Percentiles rank a stretch among this genome's conserved stretches.
Evolutionary conservation across 768 basidiomycete species (phyloP).

Genomic region (Lactarius evosmus): DNA sequence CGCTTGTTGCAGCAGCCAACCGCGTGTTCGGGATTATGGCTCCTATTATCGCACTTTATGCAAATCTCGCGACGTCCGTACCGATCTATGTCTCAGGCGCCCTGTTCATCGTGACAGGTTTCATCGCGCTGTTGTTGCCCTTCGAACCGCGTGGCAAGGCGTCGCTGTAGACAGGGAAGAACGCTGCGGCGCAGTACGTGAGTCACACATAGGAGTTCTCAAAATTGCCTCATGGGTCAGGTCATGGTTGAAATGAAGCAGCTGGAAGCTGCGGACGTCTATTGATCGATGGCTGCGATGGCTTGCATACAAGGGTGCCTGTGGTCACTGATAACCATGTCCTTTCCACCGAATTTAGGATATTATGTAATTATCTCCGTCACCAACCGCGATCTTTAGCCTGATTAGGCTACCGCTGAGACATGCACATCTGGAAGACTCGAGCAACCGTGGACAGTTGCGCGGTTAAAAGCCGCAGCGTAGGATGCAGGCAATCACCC

Average conservation of each 20-base stretch:
- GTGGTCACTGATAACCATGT: too few species aligned
- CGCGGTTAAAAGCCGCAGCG: neutral
- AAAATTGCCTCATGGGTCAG: neutral
- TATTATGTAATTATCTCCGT: neutral
- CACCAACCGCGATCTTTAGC: neutral
- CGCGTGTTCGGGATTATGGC: slow-evolving; percentile 61
- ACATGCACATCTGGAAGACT: neutral
- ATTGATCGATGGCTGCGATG: neutral
- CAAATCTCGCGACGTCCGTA: slow-evolving; percentile 45
- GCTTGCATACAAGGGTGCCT: too few species aligned
- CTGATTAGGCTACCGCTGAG: neutral
- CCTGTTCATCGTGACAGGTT: slow-evolving; percentile 49
- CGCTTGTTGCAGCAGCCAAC: slow-evolving; percentile 49
- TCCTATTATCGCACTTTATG: slow-evolving; percentile 49
- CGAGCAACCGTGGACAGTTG: neutral
- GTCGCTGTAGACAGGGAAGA: slow-evolving; percentile 36
- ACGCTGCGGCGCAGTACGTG: neutral
- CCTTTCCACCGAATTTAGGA: neutral
- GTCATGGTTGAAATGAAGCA: neutral
- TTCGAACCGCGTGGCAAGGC: slow-evolving; percentile 58
- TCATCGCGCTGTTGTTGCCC: slow-evolving; percentile 50
- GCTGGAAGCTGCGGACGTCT: neutral
- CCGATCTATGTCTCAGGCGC: slow-evolving; percentile 56
- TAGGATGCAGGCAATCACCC: neutral
- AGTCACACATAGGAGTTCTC: neutral